Percentiles rank a stretch among this genome's conserved stretches.
Evolutionary conservation across 176 grass and related monocot species (phyloP).

Genomic region (Alopecurus myosuroides): DNA sequence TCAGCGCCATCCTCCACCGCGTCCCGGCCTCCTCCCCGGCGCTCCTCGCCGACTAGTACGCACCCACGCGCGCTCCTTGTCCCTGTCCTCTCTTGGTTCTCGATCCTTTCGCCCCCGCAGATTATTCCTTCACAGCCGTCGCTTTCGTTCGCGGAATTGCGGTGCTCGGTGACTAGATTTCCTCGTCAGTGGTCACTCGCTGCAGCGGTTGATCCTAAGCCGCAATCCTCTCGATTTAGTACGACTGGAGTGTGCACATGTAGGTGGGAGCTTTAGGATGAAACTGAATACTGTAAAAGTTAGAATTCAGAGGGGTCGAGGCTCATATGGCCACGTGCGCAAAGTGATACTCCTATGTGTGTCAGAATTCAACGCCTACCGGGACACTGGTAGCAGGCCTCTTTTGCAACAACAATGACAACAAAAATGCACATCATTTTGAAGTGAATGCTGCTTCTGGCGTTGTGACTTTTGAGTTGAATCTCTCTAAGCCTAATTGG

Average conservation of each 20-base stretch:
- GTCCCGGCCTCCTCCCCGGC: slow-evolving; percentile 65
- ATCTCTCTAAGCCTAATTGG: not conserved
- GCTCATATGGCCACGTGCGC: no score
- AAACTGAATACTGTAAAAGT: not conserved
- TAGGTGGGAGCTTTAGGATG: not conserved
- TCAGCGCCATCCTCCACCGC: slow-evolving; percentile 67
- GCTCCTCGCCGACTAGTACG: slow-evolving; percentile 53
- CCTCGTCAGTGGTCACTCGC: not conserved
- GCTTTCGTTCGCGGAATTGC: not conserved
- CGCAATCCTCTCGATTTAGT: not conserved
- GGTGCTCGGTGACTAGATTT: not conserved
- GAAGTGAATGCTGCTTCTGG: not conserved
- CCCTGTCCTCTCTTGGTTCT: not conserved
- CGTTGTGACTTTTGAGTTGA: not conserved
- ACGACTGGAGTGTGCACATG: not conserved
- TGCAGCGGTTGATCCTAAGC: not conserved
- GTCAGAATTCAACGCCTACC: not conserved
- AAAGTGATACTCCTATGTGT: no score
- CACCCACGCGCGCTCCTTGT: not conserved
- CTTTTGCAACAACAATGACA: not conserved
- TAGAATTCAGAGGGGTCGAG: not conserved
- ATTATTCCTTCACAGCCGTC: not conserved
- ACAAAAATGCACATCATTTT: not conserved
- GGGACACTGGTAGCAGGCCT: no score
- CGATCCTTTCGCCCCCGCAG: not conserved